These are phyloP conservation scores for Gamsiella multidivaricata DNA, from an alignment of 192 early-diverging fungal genomes.

Conservation along the genomic window DNA sequence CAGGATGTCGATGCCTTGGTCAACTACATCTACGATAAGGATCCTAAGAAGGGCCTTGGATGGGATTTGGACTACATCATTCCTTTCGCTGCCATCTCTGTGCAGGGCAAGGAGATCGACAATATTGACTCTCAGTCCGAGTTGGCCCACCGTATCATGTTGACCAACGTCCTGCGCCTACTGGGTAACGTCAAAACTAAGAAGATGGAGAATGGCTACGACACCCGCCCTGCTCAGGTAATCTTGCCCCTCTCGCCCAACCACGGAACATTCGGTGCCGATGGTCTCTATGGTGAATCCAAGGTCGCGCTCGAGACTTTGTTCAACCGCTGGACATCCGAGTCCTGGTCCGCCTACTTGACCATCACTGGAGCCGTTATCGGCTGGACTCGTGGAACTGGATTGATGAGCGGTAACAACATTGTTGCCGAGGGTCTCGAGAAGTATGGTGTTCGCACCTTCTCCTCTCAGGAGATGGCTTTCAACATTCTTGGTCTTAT, in stretches of 20 bases:
- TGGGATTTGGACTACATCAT: slow-evolving; percentile 97
- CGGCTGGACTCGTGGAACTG: slow-evolving; percentile 98
- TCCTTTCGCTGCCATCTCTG: slow-evolving; percentile 95
- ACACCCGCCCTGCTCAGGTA: slow-evolving; percentile 89
- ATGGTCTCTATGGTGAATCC: slow-evolving; percentile 94
- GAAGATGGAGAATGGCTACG: slow-evolving; percentile 79
- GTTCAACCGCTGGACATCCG: slow-evolving; percentile 91
- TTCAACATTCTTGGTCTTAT: slow-evolving; percentile 92
- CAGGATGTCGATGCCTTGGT: slow-evolving; percentile 86
- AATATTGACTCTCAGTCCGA: slow-evolving; percentile 89
- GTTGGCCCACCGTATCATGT: slow-evolving; percentile 92
- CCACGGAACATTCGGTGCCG: slow-evolving; percentile 93
- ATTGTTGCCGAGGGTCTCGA: slow-evolving; percentile 90
- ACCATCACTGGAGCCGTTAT: slow-evolving; percentile 92
- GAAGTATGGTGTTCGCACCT: slow-evolving; percentile 88
- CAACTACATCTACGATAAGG: slow-evolving; percentile 87
- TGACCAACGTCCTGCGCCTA: slow-evolving; percentile 91
- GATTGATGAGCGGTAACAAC: slow-evolving; percentile 94
- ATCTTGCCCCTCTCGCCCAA: slow-evolving; percentile 95
- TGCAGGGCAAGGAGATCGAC: slow-evolving; percentile 87
- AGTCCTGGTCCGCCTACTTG: slow-evolving; percentile 89
- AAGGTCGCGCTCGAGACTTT: slow-evolving; percentile 95
- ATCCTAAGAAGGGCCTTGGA: slow-evolving; percentile 77
- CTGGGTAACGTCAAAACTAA: slow-evolving; percentile 87
- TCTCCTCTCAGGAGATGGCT: slow-evolving; percentile 92